Evolutionary conservation across 164 flowering plant species (phyloP), one percentile per base, ranked within the genome.

Genomic region (Protea cynaroides): DNA sequence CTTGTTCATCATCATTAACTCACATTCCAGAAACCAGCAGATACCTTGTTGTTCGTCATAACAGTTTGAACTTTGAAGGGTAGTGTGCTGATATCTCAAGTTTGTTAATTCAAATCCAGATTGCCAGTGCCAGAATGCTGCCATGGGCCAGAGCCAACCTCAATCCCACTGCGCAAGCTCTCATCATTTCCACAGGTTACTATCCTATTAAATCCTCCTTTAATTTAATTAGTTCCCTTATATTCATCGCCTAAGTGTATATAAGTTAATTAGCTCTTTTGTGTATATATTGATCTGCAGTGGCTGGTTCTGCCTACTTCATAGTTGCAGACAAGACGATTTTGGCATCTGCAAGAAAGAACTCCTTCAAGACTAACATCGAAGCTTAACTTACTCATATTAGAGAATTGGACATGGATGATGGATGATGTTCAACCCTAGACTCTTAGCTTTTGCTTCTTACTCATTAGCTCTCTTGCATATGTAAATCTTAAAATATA

Each of bases 101-200:
- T 40, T 13, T 65, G 18, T 5, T 17, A 14, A 8, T 49, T 49
- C 1, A 38, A 8, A n/a, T 82, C 80, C 81, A 92, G 97, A 25
- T 89, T 53, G 92, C 92, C 50, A 85, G 96, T 75, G 91, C 67
- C 61, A 89, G 80, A 77, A 81, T 84, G 93, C 69, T 85, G 66
- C n/a, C n/a, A n/a, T n/a, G n/a, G n/a, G n/a, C n/a, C n/a, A n/a
- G n/a, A n/a, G n/a, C n/a, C n/a, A n/a, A 92, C 68, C 93, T 92
- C 36, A 92, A 92, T 69, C 89, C 66, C 78, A 84, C 95, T 50
- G 98, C 96, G 53, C 96, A 92, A 67, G 96, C 96, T 60, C 96
- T 92, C 67, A 85, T 92, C n/a, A 79, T 92, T 56, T 89, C 94
- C 19, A 84, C 90, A 68, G 92, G 97, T 90, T 46, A 46, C 14